A percentile compares a stretch with the other conserved stretches of the same genome.
Conservation (phyloP, 2,329 filamentous ascomycete genomes). For the Paecilomyces sp. region DNA sequence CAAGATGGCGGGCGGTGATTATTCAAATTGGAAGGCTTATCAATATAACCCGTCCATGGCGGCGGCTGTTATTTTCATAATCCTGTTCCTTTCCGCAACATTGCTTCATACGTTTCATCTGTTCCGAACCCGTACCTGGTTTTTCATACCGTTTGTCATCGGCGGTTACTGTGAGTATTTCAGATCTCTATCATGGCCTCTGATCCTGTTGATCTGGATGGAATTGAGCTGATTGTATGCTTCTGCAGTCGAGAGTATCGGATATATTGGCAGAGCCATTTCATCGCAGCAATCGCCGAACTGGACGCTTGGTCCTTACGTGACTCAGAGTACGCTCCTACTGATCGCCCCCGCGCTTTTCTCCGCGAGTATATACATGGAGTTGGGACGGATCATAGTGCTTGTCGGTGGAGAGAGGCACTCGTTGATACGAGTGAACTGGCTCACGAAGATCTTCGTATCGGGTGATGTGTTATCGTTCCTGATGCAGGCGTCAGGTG, state of each 20-base stretch:
- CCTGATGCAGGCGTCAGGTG: conserved; percentile 24
- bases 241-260: conserved; percentile 43
- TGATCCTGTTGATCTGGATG: neutral
- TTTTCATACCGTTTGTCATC: conserved; percentile 34
- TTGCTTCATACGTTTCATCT: conserved; percentile 36
- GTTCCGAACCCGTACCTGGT: conserved; percentile 40
- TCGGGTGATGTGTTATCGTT: conserved; percentile 25
- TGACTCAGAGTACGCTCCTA: conserved; percentile 20
- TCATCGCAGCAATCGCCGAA: conserved; percentile 27
- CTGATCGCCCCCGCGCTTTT: conserved; percentile 22
- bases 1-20: neutral
- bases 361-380: conserved; percentile 23
- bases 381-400: conserved; percentile 19
- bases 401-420: conserved; percentile 17
- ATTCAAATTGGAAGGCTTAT: conserved; percentile 11
- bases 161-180: conserved; percentile 31
- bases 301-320: conserved; percentile 18
- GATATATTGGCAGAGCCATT: conserved; percentile 45
- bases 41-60: conserved; percentile 40
- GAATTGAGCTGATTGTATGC: neutral
- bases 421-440: conserved; percentile 14
- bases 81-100: conserved; percentile 40
- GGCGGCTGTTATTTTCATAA: conserved; percentile 39
- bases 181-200: too few species aligned
- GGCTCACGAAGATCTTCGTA: conserved; percentile 24